Base-by-base conservation (phyloP, 2,329 filamentous ascomycete species). In the Aspergillus thermomutatus region DNA sequence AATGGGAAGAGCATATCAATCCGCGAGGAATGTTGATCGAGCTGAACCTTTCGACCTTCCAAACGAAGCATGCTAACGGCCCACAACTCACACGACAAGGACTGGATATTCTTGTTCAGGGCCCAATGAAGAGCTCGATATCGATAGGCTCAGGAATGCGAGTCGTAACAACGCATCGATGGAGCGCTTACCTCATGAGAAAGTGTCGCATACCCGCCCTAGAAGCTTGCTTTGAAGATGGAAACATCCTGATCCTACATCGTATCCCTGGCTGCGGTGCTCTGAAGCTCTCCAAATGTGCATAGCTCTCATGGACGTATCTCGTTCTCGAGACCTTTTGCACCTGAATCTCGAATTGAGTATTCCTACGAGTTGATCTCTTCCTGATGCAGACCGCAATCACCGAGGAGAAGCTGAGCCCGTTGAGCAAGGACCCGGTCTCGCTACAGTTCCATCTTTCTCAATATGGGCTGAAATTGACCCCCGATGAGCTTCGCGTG, bases 401-500 rank as follows among this genome's bases (percentile, higher is more conserved):
- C 52, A n/a, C 56, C 11, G 56, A 56, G n/a, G 45, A 51, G 14
- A 26, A 41, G 31, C 58, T 58, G 56, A 58, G 54, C 50, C 59
- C 54, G 27, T 34, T 51, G 49, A 62, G 60, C 50, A 51, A 51
- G 48, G 60, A 60, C 45, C 63, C 61, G 47, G 60, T 56, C 31
- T 47, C 53, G 46, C 57, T 64, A n/a, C 56, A 59, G 28, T 48
- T 56, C 9, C 58, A 66, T 47, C 55, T 72, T 34, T 59, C 57
- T 48, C 56, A 67, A 21, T 62, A 67, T 49, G 56, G 59, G 26
- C 67, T 73, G 31, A 67, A 69, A 53, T 31, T 71, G 17, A 68
- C 70, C 27, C 53, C 66, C 0, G 69, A 72, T 58, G 68, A 66
- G 1, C 59, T 60, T 49, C 68, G 66, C 52, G 65, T 73, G 41